phyloP scores from a whole-genome alignment of 305 asterid species.

The Solanum hybrid region DNA sequence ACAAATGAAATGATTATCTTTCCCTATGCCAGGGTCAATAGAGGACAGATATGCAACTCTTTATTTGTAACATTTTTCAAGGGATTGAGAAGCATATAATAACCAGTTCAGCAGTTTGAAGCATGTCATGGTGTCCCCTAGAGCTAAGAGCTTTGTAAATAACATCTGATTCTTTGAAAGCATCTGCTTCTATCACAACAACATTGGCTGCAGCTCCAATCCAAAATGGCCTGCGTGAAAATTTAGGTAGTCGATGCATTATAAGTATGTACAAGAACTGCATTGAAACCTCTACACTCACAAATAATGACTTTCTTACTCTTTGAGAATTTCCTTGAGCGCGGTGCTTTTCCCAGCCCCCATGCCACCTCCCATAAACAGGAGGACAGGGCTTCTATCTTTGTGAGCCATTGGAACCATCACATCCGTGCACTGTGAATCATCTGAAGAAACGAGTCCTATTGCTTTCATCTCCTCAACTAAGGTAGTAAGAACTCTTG shows the following conservation, averaged over 20 bases:
- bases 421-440: constrained; percentile 88
- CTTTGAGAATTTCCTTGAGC: constrained; percentile 91
- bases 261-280: background rate
- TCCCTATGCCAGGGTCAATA: background rate
- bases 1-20: background rate
- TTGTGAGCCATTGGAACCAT: constrained; percentile 99
- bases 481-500: constrained; percentile 80
- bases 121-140: constrained; percentile 91
- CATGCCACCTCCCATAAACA: constrained; percentile 99
- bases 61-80: background rate
- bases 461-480: constrained; percentile 99
- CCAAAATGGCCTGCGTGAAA: constrained; percentile 79
- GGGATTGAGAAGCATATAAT: background rate
- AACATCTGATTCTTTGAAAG: constrained; percentile 91
- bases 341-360: constrained; percentile 97
- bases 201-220: constrained; percentile 85
- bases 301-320: constrained; percentile 37
- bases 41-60: background rate
- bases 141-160: constrained; percentile 89
- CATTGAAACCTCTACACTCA: background rate
- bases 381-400: constrained; percentile 90
- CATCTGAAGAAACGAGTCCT: constrained; percentile 72
- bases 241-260: background rate
- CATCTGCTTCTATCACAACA: constrained; percentile 91
- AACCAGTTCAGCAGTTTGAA: constrained; percentile 91